Conservation (phyloP, 208 protist species). For the Tritrichomonas musculus region DNA sequence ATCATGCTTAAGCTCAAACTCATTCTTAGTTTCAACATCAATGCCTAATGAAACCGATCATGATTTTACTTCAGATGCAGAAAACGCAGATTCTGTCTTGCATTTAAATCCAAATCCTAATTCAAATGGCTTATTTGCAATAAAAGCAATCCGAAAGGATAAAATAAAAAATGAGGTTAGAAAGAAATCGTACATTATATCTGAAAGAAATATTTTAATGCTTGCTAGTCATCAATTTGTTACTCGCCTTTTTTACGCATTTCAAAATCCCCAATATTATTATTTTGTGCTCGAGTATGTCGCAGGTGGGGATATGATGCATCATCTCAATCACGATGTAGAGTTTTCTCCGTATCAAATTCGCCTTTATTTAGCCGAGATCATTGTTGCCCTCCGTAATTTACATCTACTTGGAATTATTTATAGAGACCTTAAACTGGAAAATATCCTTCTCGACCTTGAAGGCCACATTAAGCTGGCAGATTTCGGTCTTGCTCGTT, state of each 20-base stretch:
- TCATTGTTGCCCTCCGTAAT: not conserved
- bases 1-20: too few relatives aligned
- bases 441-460: not conserved
- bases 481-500: not conserved
- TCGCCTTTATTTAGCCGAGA: not conserved
- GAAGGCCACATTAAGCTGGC: constrained; percentile 1
- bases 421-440: constrained; percentile 43
- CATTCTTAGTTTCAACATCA: too few relatives aligned
- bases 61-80: too few relatives aligned
- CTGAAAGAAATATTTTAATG: constrained; percentile 16
- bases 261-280: not conserved
- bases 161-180: not conserved
- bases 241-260: not conserved
- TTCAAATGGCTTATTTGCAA: not conserved
- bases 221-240: not conserved
- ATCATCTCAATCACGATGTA: not conserved
- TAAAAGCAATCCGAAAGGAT: not conserved
- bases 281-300: not conserved
- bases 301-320: not conserved
- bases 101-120: too few relatives aligned
- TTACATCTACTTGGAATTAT: not conserved
- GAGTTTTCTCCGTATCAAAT: not conserved
- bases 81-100: too few relatives aligned
- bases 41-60: too few relatives aligned
- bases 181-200: not conserved